Percentiles rank a stretch among this genome's conserved stretches.
Evolutionary conservation across 75 land plant species (phyloP).

Genomic region (Pinus taeda): DNA sequence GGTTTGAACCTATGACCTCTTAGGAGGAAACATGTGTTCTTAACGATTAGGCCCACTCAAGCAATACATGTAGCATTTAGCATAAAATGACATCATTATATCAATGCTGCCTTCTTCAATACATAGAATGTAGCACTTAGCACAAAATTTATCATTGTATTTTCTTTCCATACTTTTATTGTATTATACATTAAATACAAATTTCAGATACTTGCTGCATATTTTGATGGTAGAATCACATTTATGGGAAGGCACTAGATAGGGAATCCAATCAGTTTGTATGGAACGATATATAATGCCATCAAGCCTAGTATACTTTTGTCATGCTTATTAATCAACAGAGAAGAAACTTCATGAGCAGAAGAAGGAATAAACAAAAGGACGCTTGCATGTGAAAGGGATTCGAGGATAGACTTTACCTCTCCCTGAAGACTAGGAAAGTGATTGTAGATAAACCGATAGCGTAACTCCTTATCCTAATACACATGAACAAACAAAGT

Average conservation of each 20-base stretch:
- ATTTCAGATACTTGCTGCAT: slow-evolving; percentile 1
- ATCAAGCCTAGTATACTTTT: no score
- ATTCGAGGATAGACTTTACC: slow-evolving; percentile 35
- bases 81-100: not conserved
- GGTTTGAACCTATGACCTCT: no score
- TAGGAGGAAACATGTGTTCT: no score
- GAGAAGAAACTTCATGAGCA: not conserved
- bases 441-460: slow-evolving; percentile 83
- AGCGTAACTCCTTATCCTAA: slow-evolving; percentile 86
- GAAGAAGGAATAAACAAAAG: slow-evolving; percentile 1
- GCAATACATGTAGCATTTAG: not conserved
- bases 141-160: not conserved
- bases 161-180: not conserved
- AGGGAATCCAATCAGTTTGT: no score
- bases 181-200: not conserved
- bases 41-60: no score
- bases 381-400: not conserved
- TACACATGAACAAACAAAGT: slow-evolving; percentile 9
- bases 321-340: not conserved
- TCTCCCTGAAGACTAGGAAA: slow-evolving; percentile 73
- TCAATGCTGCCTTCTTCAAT: not conserved
- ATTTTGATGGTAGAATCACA: not conserved
- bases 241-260: not conserved
- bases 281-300: no score
- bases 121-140: not conserved